Evolutionary conservation across 2,329 filamentous ascomycete species (phyloP).

Genomic region (Calonectria hawksworthii): DNA sequence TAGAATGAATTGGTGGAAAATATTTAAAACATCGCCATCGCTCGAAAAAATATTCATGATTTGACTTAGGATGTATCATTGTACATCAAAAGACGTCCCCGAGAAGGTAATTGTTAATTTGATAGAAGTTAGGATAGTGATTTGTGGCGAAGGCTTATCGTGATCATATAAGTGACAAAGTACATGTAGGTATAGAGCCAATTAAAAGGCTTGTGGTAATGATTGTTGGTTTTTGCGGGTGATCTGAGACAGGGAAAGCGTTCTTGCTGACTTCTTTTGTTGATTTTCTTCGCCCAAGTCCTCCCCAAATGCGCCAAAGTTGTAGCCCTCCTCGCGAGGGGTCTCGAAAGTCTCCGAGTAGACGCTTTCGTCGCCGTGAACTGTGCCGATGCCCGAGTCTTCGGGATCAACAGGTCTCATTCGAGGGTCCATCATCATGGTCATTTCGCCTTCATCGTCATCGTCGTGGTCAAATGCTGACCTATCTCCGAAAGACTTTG

Average conservation of each 20-base stretch:
- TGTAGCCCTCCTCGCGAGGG: slow-evolving; percentile 62
- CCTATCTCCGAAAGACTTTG: slow-evolving; percentile 53
- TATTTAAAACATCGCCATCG: slow-evolving; percentile 12
- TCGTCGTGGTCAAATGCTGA: slow-evolving; percentile 61
- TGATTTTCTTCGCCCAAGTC: slow-evolving; percentile 57
- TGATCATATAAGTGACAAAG: slow-evolving; percentile 14
- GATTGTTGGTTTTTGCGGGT: slow-evolving; percentile 53
- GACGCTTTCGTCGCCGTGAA: slow-evolving; percentile 57
- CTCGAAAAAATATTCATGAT: slow-evolving; percentile 8
- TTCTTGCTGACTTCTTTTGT: slow-evolving; percentile 70
- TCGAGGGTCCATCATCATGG: slow-evolving; percentile 32
- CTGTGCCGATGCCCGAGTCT: slow-evolving; percentile 54
- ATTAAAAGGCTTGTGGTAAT: slow-evolving; percentile 43
- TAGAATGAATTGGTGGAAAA: background rate
- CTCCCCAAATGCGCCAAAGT: slow-evolving; percentile 58
- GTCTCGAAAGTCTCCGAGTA: slow-evolving; percentile 66
- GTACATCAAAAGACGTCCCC: slow-evolving; percentile 17
- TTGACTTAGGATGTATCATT: slow-evolving; percentile 22
- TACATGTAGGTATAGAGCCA: background rate
- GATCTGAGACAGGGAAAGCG: slow-evolving; percentile 74
- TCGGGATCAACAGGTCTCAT: slow-evolving; percentile 47
- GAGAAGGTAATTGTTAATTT: background rate
- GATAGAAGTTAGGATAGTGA: background rate
- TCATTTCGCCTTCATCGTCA: slow-evolving; percentile 48
- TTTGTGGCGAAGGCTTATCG: slow-evolving; percentile 14